phyloP scores from a whole-genome alignment of 345 rosid species.

The Corymbia maculata region DNA sequence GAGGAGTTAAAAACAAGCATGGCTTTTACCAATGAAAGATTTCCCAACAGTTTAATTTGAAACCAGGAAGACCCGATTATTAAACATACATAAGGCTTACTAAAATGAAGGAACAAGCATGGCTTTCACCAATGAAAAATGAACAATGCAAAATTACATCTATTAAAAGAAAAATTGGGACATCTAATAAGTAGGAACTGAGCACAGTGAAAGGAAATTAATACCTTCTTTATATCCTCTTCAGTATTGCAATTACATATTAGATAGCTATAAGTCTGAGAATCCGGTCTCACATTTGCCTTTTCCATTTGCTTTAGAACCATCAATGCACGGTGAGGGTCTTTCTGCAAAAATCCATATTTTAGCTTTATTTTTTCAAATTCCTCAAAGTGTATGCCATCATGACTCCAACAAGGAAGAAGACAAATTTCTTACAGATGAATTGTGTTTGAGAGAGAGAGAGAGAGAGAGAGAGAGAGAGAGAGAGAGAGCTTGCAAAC shows the following conservation, averaged over 20 bases:
- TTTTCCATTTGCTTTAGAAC: conserved; percentile 63
- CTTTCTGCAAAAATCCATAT: conserved; percentile 36
- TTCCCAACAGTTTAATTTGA: neutral
- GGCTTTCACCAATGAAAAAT: neutral
- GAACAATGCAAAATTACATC: neutral
- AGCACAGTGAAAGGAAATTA: neutral
- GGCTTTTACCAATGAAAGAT: neutral
- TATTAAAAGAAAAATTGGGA: neutral
- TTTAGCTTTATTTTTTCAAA: neutral
- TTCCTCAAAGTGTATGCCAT: neutral
- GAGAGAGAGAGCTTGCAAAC: neutral
- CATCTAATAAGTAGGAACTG: neutral
- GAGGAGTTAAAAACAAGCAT: neutral
- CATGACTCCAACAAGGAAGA: neutral
- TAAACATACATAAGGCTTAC: neutral
- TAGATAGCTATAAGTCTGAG: conserved; percentile 57
- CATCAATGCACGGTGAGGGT: conserved; percentile 27
- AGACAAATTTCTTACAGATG: neutral
- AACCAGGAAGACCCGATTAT: neutral
- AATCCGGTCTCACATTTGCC: conserved; percentile 66
- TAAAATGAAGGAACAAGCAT: neutral
- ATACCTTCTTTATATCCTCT: conserved; percentile 57
- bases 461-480: too few relatives aligned
- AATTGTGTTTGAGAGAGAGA: neutral
- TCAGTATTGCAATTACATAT: conserved; percentile 44